These are phyloP conservation scores for Wickerhamomyces mucosus DNA, from an alignment of 805 yeast genomes.

Conservation along the genomic window DNA sequence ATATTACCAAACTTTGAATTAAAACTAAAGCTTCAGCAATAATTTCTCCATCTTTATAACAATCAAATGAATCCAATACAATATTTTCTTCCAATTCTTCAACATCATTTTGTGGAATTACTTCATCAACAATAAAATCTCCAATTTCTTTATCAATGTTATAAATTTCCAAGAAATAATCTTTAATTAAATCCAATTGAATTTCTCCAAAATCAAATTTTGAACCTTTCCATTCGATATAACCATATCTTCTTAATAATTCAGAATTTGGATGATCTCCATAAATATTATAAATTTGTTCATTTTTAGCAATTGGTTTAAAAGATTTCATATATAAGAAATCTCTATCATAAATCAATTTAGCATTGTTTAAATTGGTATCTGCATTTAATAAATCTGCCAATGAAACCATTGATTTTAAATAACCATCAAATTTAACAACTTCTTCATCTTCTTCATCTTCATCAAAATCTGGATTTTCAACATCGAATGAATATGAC, in stretches of 20 bases:
- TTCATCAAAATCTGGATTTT: conserved; percentile 25
- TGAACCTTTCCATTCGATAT: conserved; percentile 68
- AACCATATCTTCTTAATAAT: conserved; percentile 82
- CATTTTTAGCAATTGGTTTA: conserved; percentile 47
- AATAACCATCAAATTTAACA: conserved; percentile 29
- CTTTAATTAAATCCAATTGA: conserved; percentile 25
- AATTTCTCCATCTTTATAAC: conserved; percentile 43
- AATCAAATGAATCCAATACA: conserved; percentile 50
- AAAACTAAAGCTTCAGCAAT: conserved; percentile 48
- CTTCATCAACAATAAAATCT: conserved; percentile 6
- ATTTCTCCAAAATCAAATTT: conserved; percentile 77
- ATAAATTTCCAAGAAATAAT: conserved; percentile 24
- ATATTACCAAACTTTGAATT: conserved; percentile 39
- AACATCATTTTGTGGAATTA: conserved; percentile 17
- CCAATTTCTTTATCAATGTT: conserved; percentile 27
- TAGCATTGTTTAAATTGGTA: conserved; percentile 67
- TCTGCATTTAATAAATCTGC: conserved; percentile 91
- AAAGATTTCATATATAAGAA: conserved; percentile 64
- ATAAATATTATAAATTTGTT: conserved; percentile 80
- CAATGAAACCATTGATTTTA: conserved; percentile 84
- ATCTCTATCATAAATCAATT: conserved; percentile 40
- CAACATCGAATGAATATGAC: conserved; percentile 89
- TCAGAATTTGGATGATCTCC: conserved; percentile 92
- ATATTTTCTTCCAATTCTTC: conserved; percentile 31
- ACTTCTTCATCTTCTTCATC: conserved; percentile 29